These are phyloP conservation scores for Butyriboletus appendiculatus DNA, from an alignment of 1,284 basidiomycete species.

Conservation along the genomic window DNA sequence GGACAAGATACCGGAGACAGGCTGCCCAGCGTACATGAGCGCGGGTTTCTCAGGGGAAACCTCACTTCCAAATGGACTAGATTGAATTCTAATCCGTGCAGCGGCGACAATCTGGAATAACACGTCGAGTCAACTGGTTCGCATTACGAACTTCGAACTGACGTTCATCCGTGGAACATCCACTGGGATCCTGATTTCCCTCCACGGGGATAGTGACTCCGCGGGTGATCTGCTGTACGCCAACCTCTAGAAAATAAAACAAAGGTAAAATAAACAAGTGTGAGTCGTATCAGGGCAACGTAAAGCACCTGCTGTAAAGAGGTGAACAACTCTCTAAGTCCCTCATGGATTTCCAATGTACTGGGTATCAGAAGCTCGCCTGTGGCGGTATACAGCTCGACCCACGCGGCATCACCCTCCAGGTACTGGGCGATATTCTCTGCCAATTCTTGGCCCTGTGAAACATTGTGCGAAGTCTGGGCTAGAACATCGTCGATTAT, in stretches of 20 bases:
- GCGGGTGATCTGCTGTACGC: constrained; percentile 13
- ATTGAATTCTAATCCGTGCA: constrained; percentile 55
- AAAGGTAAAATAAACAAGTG: neutral
- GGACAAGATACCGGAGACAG: constrained; percentile 61
- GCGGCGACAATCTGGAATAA: constrained; percentile 64
- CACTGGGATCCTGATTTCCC: constrained; percentile 74
- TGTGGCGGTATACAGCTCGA: constrained; percentile 64
- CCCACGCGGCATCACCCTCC: constrained; percentile 63
- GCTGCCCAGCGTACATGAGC: constrained; percentile 77
- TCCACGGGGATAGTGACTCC: constrained; percentile 45
- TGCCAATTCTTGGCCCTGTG: constrained; percentile 40
- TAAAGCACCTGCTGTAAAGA: constrained; percentile 43
- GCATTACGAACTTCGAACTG: constrained; percentile 30
- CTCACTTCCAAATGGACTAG: constrained; percentile 33
- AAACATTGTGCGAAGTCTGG: constrained; percentile 32
- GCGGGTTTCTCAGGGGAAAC: constrained; percentile 30
- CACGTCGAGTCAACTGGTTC: constrained; percentile 1
- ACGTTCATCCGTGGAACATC: constrained; percentile 82
- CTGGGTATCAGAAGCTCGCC: constrained; percentile 64
- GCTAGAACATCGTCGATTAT: constrained; percentile 45
- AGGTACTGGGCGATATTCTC: constrained; percentile 57
- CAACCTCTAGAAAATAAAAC: constrained; percentile 23
- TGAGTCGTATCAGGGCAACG: neutral
- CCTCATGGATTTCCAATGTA: constrained; percentile 37
- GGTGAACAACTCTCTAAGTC: constrained; percentile 40